Evolutionary conservation across 2,329 filamentous ascomycete species (phyloP), one percentile per base, ranked within the genome.

Genomic region (Colletotrichum magnum): DNA sequence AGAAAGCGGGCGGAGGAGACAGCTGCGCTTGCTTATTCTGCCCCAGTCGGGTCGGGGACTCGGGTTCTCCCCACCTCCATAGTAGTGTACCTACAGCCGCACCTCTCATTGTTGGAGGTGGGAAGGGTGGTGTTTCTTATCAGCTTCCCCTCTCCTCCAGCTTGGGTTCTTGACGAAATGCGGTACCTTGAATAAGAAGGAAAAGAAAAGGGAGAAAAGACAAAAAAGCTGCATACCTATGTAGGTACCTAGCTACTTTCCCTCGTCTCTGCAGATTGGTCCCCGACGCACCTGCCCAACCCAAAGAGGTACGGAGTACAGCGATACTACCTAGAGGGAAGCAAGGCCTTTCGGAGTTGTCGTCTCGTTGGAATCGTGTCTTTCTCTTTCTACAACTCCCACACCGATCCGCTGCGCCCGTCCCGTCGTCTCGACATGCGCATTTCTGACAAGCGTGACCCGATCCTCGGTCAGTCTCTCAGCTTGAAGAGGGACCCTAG

Each of bases 341-440:
- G 32, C 32, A 36, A 36, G 32, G 3, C 9, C 32, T 36, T 36
- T 10, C 32, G 32, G 9, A 18, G 21, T 24, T 24, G 9, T 26
- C 9, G 47, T 24, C n/a, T 12, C 5, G 5, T 48, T 16, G 9
- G 45, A 48, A 50, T 62, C 18, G 59, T 36, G 51, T 43, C 52
- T 18, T 58, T 52, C 4, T 18, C 39, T n/a, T 50, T 68, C 16
- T 36, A 48, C 58, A 61, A 52, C 58, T 53, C 50, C 7, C 21
- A 58, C 41, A 28, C n/a, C 48, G 41, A 52, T 39, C 41, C 26
- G 15, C 50, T 24, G 32, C 36, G 50, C 50, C n/a, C 16, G 28
- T 12, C 18, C 41, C 51, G 60, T 56, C 24, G 54, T 21, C 54
- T 60, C 66, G 66, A 65, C 61, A 65, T 65, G 66, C 66, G 54